Conservation (phyloP, 768 basidiomycete genomes). For the Hygrophorus pudorinus region DNA sequence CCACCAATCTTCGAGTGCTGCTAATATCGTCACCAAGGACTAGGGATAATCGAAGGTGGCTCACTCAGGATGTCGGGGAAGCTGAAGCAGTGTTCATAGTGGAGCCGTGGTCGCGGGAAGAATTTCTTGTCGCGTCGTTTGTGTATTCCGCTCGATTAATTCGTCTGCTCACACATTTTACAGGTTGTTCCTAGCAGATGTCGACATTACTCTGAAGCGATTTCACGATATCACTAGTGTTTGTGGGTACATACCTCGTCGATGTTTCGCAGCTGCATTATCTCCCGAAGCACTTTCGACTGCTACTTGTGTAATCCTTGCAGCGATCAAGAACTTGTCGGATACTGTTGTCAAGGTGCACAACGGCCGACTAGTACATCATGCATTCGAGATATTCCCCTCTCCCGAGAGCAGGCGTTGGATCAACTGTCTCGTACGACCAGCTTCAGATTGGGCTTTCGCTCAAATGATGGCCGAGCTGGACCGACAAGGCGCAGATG, state of each 20-base stretch:
- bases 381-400: slow-evolving; percentile 3
- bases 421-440: background rate
- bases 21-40: slow-evolving; percentile 1
- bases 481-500: background rate
- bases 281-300: no score
- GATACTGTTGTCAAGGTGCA: slow-evolving; percentile 13
- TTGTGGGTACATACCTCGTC: no score
- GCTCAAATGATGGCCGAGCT: background rate
- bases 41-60: background rate
- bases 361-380: background rate
- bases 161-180: no score
- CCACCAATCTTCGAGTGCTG: no score
- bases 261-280: no score
- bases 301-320: slow-evolving; percentile 3
- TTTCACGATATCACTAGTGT: slow-evolving; percentile 1
- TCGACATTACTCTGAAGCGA: slow-evolving; percentile 7
- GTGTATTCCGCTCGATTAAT: no score
- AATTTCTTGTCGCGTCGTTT: no score
- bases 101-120: no score
- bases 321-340: slow-evolving; percentile 1
- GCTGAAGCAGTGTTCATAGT: no score
- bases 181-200: no score
- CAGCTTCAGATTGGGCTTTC: slow-evolving; percentile 2
- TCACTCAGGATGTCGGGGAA: no score
- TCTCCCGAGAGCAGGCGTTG: background rate